Conservation (phyloP, 73 alveolate species). For the Paramecium sonneborni region DNA sequence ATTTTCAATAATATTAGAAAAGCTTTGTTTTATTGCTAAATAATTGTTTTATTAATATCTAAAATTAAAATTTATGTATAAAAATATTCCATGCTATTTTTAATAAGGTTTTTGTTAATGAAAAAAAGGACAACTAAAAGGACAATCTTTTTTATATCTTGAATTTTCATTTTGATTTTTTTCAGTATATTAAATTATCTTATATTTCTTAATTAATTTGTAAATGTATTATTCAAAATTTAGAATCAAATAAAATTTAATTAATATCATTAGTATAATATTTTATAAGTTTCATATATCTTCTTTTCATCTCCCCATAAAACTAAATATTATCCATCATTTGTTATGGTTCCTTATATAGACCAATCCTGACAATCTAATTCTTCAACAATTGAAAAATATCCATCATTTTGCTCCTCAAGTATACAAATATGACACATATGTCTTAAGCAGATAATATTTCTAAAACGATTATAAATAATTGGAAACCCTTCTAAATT, state of each 20-base stretch:
- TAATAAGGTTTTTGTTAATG: no score
- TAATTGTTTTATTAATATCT: no score
- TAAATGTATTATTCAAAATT: no score
- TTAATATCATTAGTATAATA: neutral
- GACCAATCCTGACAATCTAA: neutral
- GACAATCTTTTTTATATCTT: no score
- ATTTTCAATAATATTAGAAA: no score
- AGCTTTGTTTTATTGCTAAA: no score
- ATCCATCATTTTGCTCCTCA: neutral
- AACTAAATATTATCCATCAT: neutral
- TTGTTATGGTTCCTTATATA: neutral
- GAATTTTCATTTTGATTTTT: no score
- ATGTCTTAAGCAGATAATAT: neutral
- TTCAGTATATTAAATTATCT: no score
- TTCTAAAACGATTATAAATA: neutral
- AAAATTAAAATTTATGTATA: no score
- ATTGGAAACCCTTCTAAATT: neutral
- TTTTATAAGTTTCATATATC: neutral
- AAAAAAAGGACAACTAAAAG: no score
- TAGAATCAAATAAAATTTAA: neutral
- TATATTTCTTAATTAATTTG: no score
- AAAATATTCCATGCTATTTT: no score
- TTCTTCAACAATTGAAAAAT: neutral
- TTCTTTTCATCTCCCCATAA: neutral
- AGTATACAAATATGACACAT: neutral